phyloP scores from a whole-genome alignment of 352 stramenopile species.

The Pilasporangium apinafurcum region DNA sequence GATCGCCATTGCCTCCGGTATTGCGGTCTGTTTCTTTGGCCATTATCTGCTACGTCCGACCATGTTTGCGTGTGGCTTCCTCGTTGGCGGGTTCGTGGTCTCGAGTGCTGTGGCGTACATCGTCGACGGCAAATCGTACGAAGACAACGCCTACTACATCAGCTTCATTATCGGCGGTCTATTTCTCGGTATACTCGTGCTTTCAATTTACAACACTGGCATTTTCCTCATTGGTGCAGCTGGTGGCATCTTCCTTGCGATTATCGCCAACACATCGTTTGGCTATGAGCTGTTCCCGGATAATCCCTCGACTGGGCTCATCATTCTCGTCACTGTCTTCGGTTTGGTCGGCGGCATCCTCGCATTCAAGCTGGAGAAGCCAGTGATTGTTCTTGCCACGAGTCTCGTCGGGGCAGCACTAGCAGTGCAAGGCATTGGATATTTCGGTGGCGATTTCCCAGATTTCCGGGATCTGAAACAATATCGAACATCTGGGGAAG shows the following conservation, averaged over 20 bases:
- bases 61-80: slow-evolving; percentile 58
- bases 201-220: slow-evolving; percentile 45
- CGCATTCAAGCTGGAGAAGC: slow-evolving; percentile 42
- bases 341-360: slow-evolving; percentile 38
- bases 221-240: slow-evolving; percentile 53
- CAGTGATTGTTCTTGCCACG: slow-evolving; percentile 50
- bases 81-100: slow-evolving; percentile 40
- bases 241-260: slow-evolving; percentile 34
- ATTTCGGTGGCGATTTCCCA: slow-evolving; percentile 58
- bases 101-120: slow-evolving; percentile 33
- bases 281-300: slow-evolving; percentile 55
- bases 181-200: slow-evolving; percentile 37
- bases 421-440: slow-evolving; percentile 41
- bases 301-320: slow-evolving; percentile 33
- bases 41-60: slow-evolving; percentile 47
- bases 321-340: slow-evolving; percentile 38
- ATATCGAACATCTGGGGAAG: slow-evolving; percentile 19
- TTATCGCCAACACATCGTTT: slow-evolving; percentile 42
- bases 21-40: slow-evolving; percentile 28
- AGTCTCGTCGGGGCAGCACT: slow-evolving; percentile 39
- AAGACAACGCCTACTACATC: slow-evolving; percentile 43
- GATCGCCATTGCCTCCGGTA: slow-evolving; percentile 36
- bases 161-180: slow-evolving; percentile 39
- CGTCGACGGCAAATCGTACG: slow-evolving; percentile 33
- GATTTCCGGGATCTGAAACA: slow-evolving; percentile 30